phyloP scores from a whole-genome alignment of 345 rosid genomes.

The Hevea brasiliensis region DNA sequence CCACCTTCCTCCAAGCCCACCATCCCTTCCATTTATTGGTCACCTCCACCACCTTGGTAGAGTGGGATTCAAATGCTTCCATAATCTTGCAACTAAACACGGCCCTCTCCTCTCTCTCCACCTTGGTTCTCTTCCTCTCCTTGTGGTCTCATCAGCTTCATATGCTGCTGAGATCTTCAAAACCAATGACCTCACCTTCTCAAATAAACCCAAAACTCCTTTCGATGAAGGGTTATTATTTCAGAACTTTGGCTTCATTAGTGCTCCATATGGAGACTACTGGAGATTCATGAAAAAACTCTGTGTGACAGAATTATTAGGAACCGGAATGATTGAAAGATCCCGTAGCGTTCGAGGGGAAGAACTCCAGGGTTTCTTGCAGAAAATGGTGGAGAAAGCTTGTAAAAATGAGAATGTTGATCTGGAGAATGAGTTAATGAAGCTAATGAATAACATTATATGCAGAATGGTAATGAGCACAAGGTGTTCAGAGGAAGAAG shows the following conservation, averaged over 20 bases:
- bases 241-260: conserved; percentile 25
- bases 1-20: conserved; percentile 11
- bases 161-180: conserved; percentile 11
- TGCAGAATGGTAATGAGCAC: conserved; percentile 29
- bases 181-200: conserved; percentile 29
- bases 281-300: conserved; percentile 55
- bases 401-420: conserved; percentile 27
- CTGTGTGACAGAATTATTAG: conserved; percentile 38
- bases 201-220: conserved; percentile 4
- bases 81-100: background rate
- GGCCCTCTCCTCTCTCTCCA: background rate
- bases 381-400: conserved; percentile 27
- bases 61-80: conserved; percentile 1
- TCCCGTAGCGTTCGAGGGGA: conserved; percentile 26
- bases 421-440: conserved; percentile 37
- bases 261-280: conserved; percentile 45
- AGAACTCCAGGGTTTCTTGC: conserved; percentile 30
- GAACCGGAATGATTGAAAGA: conserved; percentile 28
- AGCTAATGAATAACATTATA: conserved; percentile 27
- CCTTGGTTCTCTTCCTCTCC: background rate
- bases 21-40: conserved; percentile 6
- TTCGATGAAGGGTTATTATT: conserved; percentile 27
- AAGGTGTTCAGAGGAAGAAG: conserved; percentile 37
- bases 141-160: conserved; percentile 3
- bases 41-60: background rate